Conservation (phyloP, 345 rosid genomes). For the Brassica carinata region DNA sequence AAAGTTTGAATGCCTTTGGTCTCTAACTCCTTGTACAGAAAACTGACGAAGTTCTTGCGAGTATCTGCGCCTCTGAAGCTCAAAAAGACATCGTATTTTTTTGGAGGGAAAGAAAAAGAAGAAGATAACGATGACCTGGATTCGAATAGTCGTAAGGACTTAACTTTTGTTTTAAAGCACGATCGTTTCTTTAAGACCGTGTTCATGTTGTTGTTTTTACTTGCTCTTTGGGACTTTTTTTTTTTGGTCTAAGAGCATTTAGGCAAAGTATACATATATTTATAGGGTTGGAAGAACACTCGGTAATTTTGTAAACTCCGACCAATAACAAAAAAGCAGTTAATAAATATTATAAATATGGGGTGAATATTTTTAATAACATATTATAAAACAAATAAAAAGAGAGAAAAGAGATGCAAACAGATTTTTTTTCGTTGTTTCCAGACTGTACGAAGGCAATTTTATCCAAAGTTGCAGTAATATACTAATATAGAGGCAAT, state of each 20-base stretch:
- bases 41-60: constrained; percentile 36
- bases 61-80: constrained; percentile 45
- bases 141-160: neutral
- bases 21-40: constrained; percentile 18
- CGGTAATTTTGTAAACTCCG: neutral
- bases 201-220: neutral
- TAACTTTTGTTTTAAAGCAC: neutral
- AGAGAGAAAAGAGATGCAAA: no score
- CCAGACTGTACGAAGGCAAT: no score
- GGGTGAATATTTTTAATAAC: no score
- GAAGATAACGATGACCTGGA: constrained; percentile 13
- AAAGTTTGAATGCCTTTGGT: constrained; percentile 28
- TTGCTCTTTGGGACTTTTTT: neutral
- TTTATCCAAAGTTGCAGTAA: no score
- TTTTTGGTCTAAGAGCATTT: neutral
- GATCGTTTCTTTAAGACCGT: neutral
- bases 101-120: neutral
- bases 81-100: constrained; percentile 34
- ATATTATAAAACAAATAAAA: no score
- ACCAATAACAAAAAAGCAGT: no score
- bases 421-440: no score
- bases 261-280: neutral
- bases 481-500: no score
- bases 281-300: neutral
- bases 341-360: no score